A percentile compares a stretch with the other conserved stretches of the same genome.
These are phyloP conservation scores for Trichosanthes truncata DNA, from an alignment of 306 rosid genomes.

Conservation along the genomic window DNA sequence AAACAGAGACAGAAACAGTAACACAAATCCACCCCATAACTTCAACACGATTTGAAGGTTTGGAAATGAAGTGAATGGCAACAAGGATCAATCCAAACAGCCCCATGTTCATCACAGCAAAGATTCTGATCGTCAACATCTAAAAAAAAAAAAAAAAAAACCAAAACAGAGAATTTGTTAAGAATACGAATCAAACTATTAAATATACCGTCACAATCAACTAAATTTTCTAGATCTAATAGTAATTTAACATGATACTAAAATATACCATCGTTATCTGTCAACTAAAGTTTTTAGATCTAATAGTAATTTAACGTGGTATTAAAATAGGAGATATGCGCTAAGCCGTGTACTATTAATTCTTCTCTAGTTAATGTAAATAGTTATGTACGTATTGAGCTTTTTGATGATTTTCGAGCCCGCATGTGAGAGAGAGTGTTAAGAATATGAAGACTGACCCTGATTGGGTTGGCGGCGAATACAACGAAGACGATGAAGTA, in stretches of 20 bases:
- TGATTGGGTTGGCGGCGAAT: slow-evolving; percentile 42
- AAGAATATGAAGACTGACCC: slow-evolving; percentile 28
- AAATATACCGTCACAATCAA: too few relatives aligned
- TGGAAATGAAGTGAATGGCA: slow-evolving; percentile 29
- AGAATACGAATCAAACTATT: too few relatives aligned
- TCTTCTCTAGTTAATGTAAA: too few relatives aligned
- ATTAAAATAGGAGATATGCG: background rate
- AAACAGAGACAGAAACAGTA: slow-evolving; percentile 44
- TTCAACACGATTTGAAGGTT: slow-evolving; percentile 25
- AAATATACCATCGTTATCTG: too few relatives aligned
- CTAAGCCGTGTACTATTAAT: too few relatives aligned
- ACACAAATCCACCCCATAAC: slow-evolving; percentile 84
- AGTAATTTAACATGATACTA: background rate
- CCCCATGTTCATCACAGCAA: slow-evolving; percentile 47
- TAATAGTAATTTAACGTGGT: background rate
- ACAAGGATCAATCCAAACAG: slow-evolving; percentile 38
- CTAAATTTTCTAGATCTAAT: too few relatives aligned
- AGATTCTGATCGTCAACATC: slow-evolving; percentile 43
- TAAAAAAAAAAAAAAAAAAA: background rate
- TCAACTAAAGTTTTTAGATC: too few relatives aligned
- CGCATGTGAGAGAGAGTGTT: background rate
- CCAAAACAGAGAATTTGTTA: background rate
- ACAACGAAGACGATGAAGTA: slow-evolving; percentile 47
- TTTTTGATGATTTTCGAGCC: too few relatives aligned
- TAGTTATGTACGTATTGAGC: too few relatives aligned